These are phyloP conservation scores for Fusarium robinianum DNA, from an alignment of 2,329 filamentous ascomycete species.

Conservation along the genomic window DNA sequence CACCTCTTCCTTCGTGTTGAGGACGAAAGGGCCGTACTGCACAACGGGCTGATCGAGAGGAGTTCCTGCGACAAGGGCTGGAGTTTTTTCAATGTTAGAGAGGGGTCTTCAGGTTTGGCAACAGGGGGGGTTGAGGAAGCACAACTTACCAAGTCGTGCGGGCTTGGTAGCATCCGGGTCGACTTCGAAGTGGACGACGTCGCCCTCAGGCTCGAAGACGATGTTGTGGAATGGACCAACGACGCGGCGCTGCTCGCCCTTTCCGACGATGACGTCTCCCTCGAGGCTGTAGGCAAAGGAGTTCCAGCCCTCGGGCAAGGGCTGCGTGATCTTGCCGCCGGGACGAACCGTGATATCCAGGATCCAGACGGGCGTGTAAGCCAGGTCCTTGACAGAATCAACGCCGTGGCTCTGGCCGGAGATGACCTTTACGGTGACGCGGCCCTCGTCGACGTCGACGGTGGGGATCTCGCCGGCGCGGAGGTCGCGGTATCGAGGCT, in stretches of 20 bases:
- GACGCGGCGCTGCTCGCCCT: constrained; percentile 52
- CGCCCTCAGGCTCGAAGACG: constrained; percentile 81
- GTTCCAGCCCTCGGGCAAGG: constrained; percentile 81
- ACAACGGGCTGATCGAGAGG: constrained; percentile 80
- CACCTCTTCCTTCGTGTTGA: constrained; percentile 72
- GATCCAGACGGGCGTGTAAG: constrained; percentile 97
- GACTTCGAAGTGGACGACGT: constrained; percentile 73
- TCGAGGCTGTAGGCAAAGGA: constrained; percentile 86
- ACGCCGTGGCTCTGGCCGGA: constrained; percentile 82
- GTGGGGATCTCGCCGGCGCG: constrained; percentile 76
- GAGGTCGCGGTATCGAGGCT: constrained; percentile 90
- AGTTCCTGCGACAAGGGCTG: constrained; percentile 74
- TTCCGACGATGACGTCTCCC: constrained; percentile 69
- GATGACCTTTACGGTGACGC: constrained; percentile 86
- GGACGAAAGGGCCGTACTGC: constrained; percentile 86
- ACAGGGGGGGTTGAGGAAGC: neutral
- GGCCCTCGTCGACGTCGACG: constrained; percentile 71
- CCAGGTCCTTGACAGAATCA: constrained; percentile 85
- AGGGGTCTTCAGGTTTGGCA: neutral
- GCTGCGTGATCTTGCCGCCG: constrained; percentile 76
- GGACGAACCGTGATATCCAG: constrained; percentile 81
- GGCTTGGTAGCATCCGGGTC: constrained; percentile 64
- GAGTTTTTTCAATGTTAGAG: constrained; percentile 1
- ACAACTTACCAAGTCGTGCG: constrained; percentile 52
- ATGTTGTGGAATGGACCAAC: constrained; percentile 82